phyloP scores from a whole-genome alignment of 1,139 yeast genomes.

The Hansenula sp. region DNA sequence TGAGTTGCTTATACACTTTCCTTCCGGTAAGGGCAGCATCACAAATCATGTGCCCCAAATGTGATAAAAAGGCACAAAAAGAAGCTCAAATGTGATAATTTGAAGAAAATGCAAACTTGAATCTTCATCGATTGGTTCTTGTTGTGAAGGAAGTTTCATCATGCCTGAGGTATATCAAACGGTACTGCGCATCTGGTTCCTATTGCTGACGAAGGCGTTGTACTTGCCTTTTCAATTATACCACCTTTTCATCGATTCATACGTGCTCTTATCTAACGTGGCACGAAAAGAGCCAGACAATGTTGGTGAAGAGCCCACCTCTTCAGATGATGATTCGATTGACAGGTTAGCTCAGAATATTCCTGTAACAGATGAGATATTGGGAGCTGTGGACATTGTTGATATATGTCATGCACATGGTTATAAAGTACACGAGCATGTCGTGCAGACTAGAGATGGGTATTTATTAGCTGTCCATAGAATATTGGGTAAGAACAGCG shows the following conservation, averaged over 20 bases:
- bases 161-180: not conserved
- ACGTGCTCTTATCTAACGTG: not conserved
- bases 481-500: conserved; percentile 31
- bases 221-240: not conserved
- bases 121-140: no score
- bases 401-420: conserved; percentile 58
- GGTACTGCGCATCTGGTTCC: not conserved
- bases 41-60: no score
- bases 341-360: conserved; percentile 10
- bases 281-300: conserved; percentile 2
- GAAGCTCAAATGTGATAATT: no score
- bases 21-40: no score
- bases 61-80: no score
- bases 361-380: not conserved
- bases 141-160: no score
- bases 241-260: not conserved
- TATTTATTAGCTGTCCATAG: conserved; percentile 45
- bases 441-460: conserved; percentile 52
- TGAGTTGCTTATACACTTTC: no score
- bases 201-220: not conserved
- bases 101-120: no score
- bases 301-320: not conserved
- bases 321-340: conserved; percentile 2
- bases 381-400: conserved; percentile 44
- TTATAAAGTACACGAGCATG: conserved; percentile 60